phyloP scores from a whole-genome alignment of 352 stramenopile species.

The Globisporangium middletonii region DNA sequence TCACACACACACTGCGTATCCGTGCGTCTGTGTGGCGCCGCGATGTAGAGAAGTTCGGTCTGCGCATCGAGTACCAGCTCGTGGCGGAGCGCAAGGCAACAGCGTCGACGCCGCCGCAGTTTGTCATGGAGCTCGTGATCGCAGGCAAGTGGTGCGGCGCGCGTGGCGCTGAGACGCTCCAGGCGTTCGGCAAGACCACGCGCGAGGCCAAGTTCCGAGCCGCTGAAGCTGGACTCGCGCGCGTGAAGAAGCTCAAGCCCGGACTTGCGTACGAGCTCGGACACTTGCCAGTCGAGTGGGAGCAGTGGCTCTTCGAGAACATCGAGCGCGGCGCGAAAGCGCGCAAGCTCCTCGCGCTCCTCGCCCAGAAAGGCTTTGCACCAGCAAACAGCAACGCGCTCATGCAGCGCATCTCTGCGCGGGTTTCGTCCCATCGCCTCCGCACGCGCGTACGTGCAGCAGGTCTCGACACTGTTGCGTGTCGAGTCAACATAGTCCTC shows the following conservation, averaged over 20 bases:
- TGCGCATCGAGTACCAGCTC: constrained; percentile 42
- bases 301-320: constrained; percentile 56
- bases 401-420: constrained; percentile 61
- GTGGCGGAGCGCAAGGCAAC: constrained; percentile 41
- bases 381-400: constrained; percentile 37
- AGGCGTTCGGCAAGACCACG: constrained; percentile 42
- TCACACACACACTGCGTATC: background rate
- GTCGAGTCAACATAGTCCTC: background rate
- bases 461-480: background rate
- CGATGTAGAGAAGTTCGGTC: constrained; percentile 35
- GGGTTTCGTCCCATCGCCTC: constrained; percentile 40
- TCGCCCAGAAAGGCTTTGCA: constrained; percentile 57
- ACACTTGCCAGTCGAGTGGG: constrained; percentile 46
- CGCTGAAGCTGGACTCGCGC: constrained; percentile 44
- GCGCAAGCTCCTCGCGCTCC: constrained; percentile 45
- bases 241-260: constrained; percentile 54
- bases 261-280: constrained; percentile 47
- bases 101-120: constrained; percentile 21
- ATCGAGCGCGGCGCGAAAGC: constrained; percentile 38
- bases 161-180: constrained; percentile 26
- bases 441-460: constrained; percentile 30
- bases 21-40: background rate
- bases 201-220: constrained; percentile 72
- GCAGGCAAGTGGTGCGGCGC: constrained; percentile 43
- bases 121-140: constrained; percentile 47